These are phyloP conservation scores for Pseudogymnoascus sp. DNA, from an alignment of 2,329 filamentous ascomycete genomes.

Conservation along the genomic window DNA sequence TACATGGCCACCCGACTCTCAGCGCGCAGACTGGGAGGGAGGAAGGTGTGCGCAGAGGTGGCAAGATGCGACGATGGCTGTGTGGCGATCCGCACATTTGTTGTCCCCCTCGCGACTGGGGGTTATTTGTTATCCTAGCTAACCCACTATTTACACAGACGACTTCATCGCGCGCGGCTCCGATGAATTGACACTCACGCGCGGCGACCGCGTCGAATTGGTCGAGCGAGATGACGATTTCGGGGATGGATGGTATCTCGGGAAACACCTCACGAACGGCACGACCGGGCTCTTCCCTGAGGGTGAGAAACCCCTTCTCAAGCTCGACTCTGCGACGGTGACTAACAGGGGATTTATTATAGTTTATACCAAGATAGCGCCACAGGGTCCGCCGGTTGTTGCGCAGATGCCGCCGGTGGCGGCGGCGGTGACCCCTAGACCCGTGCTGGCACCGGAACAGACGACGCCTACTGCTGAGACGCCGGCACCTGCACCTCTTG, in stretches of 20 bases:
- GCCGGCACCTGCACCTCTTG: constrained; percentile 15
- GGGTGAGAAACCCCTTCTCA: constrained; percentile 46
- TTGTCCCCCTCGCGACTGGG: background rate
- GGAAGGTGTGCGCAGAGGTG: background rate
- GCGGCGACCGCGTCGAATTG: constrained; percentile 77
- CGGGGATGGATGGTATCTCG: constrained; percentile 80
- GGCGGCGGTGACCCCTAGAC: background rate
- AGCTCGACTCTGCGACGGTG: constrained; percentile 21
- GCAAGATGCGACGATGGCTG: background rate
- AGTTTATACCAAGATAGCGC: constrained; percentile 33
- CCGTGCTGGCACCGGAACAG: background rate
- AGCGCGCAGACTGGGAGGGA: background rate
- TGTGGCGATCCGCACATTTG: background rate
- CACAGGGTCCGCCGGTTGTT: constrained; percentile 23
- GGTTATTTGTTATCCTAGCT: background rate
- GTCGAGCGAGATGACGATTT: constrained; percentile 85
- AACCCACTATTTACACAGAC: constrained; percentile 47
- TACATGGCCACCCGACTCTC: background rate
- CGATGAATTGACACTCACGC: constrained; percentile 83
- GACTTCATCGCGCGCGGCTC: constrained; percentile 87
- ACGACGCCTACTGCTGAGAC: background rate
- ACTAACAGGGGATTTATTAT: constrained; percentile 21
- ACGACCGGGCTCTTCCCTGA: constrained; percentile 77
- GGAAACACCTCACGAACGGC: constrained; percentile 64
- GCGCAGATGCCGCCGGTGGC: background rate